Conservation (phyloP, 805 yeast genomes). For the Ogataea nonfermentans region DNA sequence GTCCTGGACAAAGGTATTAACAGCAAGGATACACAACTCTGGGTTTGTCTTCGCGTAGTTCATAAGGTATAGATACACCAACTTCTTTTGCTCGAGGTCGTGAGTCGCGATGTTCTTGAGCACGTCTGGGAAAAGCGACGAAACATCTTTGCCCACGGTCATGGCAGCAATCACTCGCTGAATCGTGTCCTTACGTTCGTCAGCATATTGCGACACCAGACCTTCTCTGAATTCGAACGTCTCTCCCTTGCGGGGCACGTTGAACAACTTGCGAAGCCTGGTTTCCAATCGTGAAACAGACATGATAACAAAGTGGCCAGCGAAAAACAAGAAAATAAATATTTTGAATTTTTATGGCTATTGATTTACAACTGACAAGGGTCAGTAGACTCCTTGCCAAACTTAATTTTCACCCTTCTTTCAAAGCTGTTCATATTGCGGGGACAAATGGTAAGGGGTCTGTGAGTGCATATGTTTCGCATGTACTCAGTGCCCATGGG, state of each 20-base stretch:
- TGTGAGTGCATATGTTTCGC: constrained; percentile 75
- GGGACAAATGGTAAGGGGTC: constrained; percentile 99
- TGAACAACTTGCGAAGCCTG: constrained; percentile 54
- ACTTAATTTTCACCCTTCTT: constrained; percentile 70
- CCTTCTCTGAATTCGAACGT: constrained; percentile 89
- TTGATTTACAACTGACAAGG: constrained; percentile 59
- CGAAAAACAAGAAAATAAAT: constrained; percentile 4
- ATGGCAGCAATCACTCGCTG: constrained; percentile 96
- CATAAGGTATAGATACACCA: constrained; percentile 92
- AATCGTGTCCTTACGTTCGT: constrained; percentile 93
- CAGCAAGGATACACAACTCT: constrained; percentile 92
- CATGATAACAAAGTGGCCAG: constrained; percentile 12
- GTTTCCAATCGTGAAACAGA: constrained; percentile 41
- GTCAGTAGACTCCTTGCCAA: constrained; percentile 42
- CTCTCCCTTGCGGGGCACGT: constrained; percentile 64
- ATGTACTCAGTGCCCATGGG: constrained; percentile 51
- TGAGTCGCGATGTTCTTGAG: constrained; percentile 95
- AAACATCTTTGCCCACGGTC: constrained; percentile 97
- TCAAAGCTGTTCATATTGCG: constrained; percentile 81
- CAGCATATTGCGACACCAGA: constrained; percentile 90
- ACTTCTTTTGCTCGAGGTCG: constrained; percentile 93
- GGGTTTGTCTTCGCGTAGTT: constrained; percentile 97
- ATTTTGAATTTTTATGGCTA: constrained; percentile 37
- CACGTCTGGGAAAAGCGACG: constrained; percentile 92
- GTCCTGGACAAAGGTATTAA: constrained; percentile 93